These are phyloP conservation scores for Biscogniauxia mediterranea DNA, from an alignment of 2,329 filamentous ascomycete species.

Conservation along the genomic window DNA sequence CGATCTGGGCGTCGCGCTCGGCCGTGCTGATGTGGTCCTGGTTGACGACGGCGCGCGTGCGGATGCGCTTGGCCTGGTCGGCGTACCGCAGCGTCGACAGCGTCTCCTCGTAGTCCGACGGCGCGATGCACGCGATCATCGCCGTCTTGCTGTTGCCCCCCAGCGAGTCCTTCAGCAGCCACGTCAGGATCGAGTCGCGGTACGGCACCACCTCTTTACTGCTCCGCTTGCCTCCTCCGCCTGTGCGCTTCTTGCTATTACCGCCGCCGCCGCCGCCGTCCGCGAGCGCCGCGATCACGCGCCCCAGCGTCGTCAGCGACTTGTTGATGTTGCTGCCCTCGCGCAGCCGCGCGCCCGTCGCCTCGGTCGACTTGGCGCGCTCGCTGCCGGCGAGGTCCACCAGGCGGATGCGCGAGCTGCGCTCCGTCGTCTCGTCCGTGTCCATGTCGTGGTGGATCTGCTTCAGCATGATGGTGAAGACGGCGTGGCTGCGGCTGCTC, in stretches of 20 bases:
- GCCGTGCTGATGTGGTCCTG: conserved; percentile 91
- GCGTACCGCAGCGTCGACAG: conserved; percentile 94
- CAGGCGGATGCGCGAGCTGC: conserved; percentile 87
- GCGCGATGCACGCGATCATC: conserved; percentile 97
- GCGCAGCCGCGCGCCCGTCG: conserved; percentile 83
- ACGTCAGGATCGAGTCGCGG: conserved; percentile 78
- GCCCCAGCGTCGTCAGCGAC: conserved; percentile 89
- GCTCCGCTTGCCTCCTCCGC: conserved; percentile 47
- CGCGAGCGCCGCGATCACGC: conserved; percentile 90
- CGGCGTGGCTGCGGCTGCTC: conserved; percentile 90
- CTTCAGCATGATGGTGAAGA: conserved; percentile 97
- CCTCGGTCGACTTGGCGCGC: conserved; percentile 91
- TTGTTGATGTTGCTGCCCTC: conserved; percentile 99
- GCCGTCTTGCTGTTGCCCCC: conserved; percentile 98
- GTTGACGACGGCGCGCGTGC: conserved; percentile 90
- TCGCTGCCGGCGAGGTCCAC: conserved; percentile 96
- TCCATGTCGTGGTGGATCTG: conserved; percentile 97
- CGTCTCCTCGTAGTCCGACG: conserved; percentile 95
- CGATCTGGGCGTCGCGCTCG: conserved; percentile 90
- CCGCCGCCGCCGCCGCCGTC: conserved; percentile 54
- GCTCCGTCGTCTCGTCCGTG: conserved; percentile 96
- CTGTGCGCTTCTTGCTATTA: conserved; percentile 43
- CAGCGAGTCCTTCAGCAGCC: conserved; percentile 92
- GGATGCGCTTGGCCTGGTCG: conserved; percentile 96
- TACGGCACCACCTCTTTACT: conserved; percentile 74